Conservation (phyloP, 495 filamentous ascomycete genomes). For the Lepidopterella palustris region DNA sequence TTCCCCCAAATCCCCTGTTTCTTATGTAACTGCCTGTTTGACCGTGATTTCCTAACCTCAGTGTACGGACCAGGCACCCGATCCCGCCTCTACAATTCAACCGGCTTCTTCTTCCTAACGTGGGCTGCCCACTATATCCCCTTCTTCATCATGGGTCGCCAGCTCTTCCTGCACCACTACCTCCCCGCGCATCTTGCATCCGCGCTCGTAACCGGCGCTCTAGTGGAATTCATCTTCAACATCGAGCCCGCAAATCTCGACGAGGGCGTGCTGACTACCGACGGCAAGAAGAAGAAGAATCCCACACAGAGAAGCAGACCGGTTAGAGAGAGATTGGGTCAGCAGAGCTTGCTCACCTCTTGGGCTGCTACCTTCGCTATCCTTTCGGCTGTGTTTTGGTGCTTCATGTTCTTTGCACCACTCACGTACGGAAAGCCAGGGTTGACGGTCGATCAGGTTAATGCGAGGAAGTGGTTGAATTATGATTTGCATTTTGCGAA, state of each 20-base stretch:
- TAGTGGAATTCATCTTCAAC: constrained; percentile 95
- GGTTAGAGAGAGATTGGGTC: constrained; percentile 70
- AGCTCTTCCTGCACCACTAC: constrained; percentile 71
- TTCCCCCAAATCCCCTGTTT: constrained; percentile 3
- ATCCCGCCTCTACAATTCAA: constrained; percentile 92
- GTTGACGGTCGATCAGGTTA: constrained; percentile 71
- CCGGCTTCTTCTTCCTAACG: constrained; percentile 94
- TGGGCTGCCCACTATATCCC: constrained; percentile 70
- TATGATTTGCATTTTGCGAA: constrained; percentile 99
- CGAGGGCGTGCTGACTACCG: constrained; percentile 30
- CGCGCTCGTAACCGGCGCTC: constrained; percentile 86
- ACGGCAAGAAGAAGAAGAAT: constrained; percentile 46
- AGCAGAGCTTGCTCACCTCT: constrained; percentile 65
- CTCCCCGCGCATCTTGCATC: constrained; percentile 89
- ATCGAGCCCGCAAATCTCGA: constrained; percentile 60
- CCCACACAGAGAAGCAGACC: constrained; percentile 53
- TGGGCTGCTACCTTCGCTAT: constrained; percentile 76
- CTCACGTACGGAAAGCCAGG: constrained; percentile 93
- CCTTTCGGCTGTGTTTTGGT: constrained; percentile 58
- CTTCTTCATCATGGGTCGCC: constrained; percentile 70
- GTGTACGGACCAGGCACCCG: constrained; percentile 59
- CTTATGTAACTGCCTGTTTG: constrained; percentile 1
- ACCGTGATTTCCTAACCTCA: neutral
- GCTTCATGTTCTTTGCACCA: constrained; percentile 90
- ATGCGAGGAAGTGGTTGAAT: constrained; percentile 85